Evolutionary conservation across 768 basidiomycete genomes (phyloP), one percentile per base, ranked within the genome.

Genomic region (Nidularia pulvinata): DNA sequence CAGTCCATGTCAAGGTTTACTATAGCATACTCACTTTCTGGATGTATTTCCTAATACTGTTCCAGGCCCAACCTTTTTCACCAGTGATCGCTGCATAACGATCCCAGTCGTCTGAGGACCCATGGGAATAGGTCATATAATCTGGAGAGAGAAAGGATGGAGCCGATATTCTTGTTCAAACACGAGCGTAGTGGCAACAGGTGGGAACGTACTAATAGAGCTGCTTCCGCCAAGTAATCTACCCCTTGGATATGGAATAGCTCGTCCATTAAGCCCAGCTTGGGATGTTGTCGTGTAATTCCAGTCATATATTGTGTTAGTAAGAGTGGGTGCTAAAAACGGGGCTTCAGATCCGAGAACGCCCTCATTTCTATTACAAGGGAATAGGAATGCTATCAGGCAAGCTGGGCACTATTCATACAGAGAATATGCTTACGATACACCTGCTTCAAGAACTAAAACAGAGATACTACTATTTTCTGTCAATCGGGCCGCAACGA

Each of bases 211-310:
- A 67, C 66, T 66, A 52, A 60, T 53, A 10, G 61, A 60, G 33
- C 58, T 65, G 39, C 57, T 58, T 14, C 66, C 67, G 1, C 67
- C 67, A 1, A 69, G 53, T 19, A 66, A 50, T n/a, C 52, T 52
- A 2, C 67, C 67, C 33, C 67, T 44, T 1, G 67, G 58, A 47
- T 65, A 69, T 6, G 57, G 43, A 33, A 66, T 51, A 3, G 53
- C 7, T 2, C 62, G 57, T 5, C 59, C 59, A 46, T 59, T 60
- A 3, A 67, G 51, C 7, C 56, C 62, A 7, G 58, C 7, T 53
- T 71, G 69, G 3, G 66, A 51, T 13, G 56, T 60, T 7, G 68
- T 68, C 7, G 69, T 70, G 36, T 60, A 69, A 44, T 70, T 70
- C 66, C 66, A 69, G 47, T 69, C 62, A 44, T 49, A 65, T 33